These are phyloP conservation scores for Leishmania amazonensis DNA, from an alignment of 208 protist genomes.

Conservation along the genomic window DNA sequence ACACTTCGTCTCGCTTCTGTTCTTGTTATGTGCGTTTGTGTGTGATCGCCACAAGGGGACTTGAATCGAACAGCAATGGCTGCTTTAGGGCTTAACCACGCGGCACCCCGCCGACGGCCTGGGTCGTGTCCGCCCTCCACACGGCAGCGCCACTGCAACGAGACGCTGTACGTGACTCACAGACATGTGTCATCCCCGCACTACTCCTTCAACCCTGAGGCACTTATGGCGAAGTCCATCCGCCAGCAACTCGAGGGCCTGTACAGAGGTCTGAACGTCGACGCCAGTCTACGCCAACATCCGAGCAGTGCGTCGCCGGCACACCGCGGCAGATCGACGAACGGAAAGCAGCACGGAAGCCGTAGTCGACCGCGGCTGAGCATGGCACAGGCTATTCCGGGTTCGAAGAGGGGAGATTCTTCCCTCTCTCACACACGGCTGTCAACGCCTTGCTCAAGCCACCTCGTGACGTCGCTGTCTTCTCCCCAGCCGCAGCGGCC, in stretches of 20 bases:
- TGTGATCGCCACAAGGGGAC: background rate
- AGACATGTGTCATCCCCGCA: background rate
- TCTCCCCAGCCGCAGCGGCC: background rate
- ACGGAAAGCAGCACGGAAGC: background rate
- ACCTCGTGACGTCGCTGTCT: background rate
- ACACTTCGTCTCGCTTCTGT: background rate
- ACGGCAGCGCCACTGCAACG: background rate
- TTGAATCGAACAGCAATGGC: background rate
- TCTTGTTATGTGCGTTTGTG: background rate
- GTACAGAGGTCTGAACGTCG: conserved; percentile 5
- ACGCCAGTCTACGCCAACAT: background rate
- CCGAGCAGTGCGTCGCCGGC: background rate
- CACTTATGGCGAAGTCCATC: conserved; percentile 15
- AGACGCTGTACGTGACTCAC: background rate
- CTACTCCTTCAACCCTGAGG: conserved; percentile 20
- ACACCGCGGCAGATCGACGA: background rate
- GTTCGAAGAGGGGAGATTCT: background rate
- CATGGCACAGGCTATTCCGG: background rate
- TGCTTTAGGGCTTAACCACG: background rate
- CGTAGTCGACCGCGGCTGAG: background rate
- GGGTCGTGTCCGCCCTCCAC: background rate
- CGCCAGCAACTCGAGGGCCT: conserved; percentile 16
- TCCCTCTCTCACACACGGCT: background rate
- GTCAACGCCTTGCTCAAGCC: background rate
- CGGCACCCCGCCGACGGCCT: background rate